Evolutionary conservation across 148 eudicot species (phyloP).

Genomic region (Chenopodium suecicum): DNA sequence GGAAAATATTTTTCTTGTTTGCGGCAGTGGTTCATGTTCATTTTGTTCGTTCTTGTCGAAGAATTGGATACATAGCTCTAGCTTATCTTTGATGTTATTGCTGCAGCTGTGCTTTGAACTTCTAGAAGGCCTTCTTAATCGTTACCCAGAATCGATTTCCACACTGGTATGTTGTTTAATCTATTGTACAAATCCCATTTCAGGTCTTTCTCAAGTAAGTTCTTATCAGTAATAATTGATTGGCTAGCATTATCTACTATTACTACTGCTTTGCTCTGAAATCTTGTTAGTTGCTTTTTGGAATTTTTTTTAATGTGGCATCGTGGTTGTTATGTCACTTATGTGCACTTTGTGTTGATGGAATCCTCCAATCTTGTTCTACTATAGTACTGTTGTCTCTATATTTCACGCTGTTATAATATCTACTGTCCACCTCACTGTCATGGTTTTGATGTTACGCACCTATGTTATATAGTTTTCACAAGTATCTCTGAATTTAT

Average conservation of each 20-base stretch:
- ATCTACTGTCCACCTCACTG: neutral
- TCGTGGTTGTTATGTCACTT: neutral
- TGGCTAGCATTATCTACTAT: neutral
- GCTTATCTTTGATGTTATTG: constrained; percentile 20
- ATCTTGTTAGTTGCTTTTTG: neutral
- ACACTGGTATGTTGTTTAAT: constrained; percentile 40
- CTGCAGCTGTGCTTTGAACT: constrained; percentile 90
- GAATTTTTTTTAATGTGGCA: no score
- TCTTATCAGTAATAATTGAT: neutral
- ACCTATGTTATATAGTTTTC: neutral
- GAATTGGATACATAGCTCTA: neutral
- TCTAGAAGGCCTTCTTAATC: constrained; percentile 63
- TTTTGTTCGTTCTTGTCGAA: neutral
- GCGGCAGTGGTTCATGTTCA: neutral
- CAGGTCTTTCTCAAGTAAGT: constrained; percentile 12
- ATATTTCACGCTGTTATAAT: neutral
- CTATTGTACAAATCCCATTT: neutral
- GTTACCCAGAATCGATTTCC: constrained; percentile 49
- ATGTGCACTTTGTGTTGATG: neutral
- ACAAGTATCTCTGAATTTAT: neutral
- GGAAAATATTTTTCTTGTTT: neutral
- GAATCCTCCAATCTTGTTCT: neutral
- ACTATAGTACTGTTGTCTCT: neutral
- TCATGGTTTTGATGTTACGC: neutral
- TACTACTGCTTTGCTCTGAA: neutral